Percentiles rank a stretch among this genome's conserved stretches.
These are phyloP conservation scores for Neospermospora avenae DNA, from an alignment of 2,329 filamentous ascomycete genomes.

Conservation along the genomic window DNA sequence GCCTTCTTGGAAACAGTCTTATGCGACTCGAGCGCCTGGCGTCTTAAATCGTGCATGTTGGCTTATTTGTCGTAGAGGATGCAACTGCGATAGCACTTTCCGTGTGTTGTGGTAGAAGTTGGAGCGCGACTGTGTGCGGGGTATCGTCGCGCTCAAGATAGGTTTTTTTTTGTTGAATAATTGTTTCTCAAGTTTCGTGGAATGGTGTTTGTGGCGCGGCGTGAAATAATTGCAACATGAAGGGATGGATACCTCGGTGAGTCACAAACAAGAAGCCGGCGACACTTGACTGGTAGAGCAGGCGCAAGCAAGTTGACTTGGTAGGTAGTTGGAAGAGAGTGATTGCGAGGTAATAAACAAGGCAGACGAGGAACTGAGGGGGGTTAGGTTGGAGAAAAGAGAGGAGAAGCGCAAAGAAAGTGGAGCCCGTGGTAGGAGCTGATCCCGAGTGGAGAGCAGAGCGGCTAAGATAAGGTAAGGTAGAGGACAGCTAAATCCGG, in stretches of 20 bases:
- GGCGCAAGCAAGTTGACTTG: not conserved
- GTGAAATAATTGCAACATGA: constrained; percentile 20
- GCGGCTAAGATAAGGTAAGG: constrained; percentile 3
- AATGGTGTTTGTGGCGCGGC: constrained; percentile 16
- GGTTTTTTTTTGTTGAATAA: no score
- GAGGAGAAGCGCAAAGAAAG: not conserved
- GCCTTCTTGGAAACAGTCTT: constrained; percentile 59
- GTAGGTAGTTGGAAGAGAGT: not conserved
- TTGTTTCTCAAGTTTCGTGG: constrained; percentile 22
- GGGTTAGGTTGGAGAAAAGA: not conserved
- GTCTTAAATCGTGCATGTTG: constrained; percentile 46
- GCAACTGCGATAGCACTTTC: not conserved
- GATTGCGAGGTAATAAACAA: not conserved
- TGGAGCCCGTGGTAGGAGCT: not conserved
- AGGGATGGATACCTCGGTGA: constrained; percentile 10
- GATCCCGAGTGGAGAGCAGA: constrained; percentile 1
- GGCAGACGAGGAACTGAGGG: not conserved
- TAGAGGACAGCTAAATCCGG: constrained; percentile 4
- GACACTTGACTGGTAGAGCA: not conserved
- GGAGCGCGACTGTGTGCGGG: constrained; percentile 18
- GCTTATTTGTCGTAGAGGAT: not conserved
- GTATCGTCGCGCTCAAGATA: constrained; percentile 8
- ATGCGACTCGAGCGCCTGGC: constrained; percentile 53
- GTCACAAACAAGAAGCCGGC: constrained; percentile 4
- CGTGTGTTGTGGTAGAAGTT: not conserved